Conservation (phyloP, 163 green algal species). For the Chlorella variabilis region DNA sequence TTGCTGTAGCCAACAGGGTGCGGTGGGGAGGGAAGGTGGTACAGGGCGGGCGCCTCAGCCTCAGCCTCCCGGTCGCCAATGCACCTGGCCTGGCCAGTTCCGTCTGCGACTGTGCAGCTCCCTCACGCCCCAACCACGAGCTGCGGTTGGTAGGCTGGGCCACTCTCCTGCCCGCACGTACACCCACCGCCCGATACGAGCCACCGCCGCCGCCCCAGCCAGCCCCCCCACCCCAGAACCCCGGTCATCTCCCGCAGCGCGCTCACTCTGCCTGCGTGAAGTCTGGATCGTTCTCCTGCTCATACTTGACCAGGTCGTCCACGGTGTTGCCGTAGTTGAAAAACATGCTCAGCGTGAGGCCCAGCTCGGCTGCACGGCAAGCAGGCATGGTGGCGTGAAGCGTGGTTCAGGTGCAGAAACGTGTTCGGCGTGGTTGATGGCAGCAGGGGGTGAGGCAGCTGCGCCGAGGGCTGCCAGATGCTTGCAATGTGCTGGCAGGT, state of each 20-base stretch:
- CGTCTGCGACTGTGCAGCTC: too few species aligned
- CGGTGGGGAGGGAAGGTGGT: background rate
- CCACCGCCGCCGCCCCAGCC: too few species aligned
- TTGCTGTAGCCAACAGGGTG: background rate
- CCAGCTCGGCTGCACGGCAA: constrained; percentile 35
- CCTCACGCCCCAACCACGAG: too few species aligned
- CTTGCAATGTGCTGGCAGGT: background rate
- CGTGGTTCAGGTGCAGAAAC: background rate
- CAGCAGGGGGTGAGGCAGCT: background rate
- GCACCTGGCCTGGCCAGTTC: too few species aligned
- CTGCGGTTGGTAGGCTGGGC: too few species aligned
- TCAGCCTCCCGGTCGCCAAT: too few species aligned
- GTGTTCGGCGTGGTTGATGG: background rate
- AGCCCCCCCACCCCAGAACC: too few species aligned
- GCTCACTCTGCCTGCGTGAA: background rate
- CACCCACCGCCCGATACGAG: too few species aligned
- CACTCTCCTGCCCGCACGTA: too few species aligned
- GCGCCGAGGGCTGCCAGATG: background rate
- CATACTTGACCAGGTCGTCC: background rate
- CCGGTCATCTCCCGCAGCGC: too few species aligned
- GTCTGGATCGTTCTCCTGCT: background rate
- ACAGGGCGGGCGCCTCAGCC: too few species aligned
- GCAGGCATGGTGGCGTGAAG: background rate
- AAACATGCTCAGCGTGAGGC: constrained; percentile 42
- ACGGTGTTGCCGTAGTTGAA: constrained; percentile 21